Percentiles rank a stretch among this genome's conserved stretches.
Evolutionary conservation across 1,284 basidiomycete genomes (phyloP).

Genomic region (Macrocybe sp.): DNA sequence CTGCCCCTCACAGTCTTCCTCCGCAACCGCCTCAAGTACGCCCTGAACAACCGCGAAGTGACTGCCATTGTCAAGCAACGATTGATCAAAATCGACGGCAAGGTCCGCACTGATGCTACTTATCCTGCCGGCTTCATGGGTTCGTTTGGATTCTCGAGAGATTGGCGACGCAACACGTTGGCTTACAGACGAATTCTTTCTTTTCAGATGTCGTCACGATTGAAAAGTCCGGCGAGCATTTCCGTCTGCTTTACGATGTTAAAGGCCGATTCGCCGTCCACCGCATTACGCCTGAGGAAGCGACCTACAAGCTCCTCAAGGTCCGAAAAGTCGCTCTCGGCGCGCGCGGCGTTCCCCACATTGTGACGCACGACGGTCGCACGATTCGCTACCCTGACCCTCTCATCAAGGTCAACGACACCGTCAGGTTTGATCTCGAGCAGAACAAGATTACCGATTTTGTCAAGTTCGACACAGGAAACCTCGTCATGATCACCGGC

Average conservation of each 20-base stretch:
- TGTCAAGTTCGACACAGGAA: slow-evolving; percentile 96
- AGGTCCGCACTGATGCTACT: slow-evolving; percentile 97
- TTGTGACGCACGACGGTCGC: slow-evolving; percentile 99
- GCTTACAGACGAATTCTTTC: not conserved
- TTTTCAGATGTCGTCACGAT: slow-evolving; percentile 88
- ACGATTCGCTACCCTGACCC: slow-evolving; percentile 99
- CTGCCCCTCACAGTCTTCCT: slow-evolving; percentile 94
- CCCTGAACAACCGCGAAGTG: slow-evolving; percentile 95
- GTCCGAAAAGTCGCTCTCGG: slow-evolving; percentile 92
- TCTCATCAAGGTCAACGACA: slow-evolving; percentile 94
- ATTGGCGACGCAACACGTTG: not conserved
- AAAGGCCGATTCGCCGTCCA: slow-evolving; percentile 99
- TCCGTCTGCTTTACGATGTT: slow-evolving; percentile 98
- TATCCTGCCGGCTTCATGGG: slow-evolving; percentile 98
- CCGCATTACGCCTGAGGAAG: slow-evolving; percentile 98
- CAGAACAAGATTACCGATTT: slow-evolving; percentile 93
- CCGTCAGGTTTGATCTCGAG: slow-evolving; percentile 95
- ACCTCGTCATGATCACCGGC: slow-evolving; percentile 97
- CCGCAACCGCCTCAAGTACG: slow-evolving; percentile 99
- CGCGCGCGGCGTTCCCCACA: slow-evolving; percentile 90
- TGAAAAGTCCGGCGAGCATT: slow-evolving; percentile 99
- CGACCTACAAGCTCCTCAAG: slow-evolving; percentile 97
- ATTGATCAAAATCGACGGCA: slow-evolving; percentile 97
- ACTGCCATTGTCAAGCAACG: slow-evolving; percentile 94
- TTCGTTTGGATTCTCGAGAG: slow-evolving; percentile 31